Evolutionary conservation across 176 grass and related monocot genomes (phyloP).

Genomic region (Lolium perenne): DNA sequence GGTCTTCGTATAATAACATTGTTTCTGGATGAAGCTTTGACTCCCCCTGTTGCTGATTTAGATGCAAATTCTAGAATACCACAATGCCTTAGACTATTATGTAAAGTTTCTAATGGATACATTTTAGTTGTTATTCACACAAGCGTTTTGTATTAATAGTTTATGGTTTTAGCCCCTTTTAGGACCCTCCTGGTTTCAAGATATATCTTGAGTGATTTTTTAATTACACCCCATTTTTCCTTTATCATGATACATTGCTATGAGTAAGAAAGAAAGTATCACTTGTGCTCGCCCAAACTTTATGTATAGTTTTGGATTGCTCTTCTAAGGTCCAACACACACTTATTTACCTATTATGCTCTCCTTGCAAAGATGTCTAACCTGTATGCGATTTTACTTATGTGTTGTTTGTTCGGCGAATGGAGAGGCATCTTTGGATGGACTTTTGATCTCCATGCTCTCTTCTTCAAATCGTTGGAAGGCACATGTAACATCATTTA

Average conservation of each 20-base stretch:
- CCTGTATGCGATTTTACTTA: background rate
- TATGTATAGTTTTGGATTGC: background rate
- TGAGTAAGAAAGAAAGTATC: constrained; percentile 32
- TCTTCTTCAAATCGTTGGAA: too few species aligned
- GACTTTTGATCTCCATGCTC: too few species aligned
- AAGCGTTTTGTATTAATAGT: background rate
- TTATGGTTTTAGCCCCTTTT: background rate
- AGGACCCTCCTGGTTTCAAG: background rate
- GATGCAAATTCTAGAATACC: constrained; percentile 9
- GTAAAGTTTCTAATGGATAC: background rate
- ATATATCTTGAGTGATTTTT: background rate
- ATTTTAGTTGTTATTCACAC: constrained; percentile 15
- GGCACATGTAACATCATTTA: too few species aligned
- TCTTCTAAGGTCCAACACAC: constrained; percentile 1
- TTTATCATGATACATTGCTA: background rate
- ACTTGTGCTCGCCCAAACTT: background rate
- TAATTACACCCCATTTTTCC: background rate
- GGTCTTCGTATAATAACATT: background rate
- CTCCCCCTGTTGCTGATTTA: background rate
- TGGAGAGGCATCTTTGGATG: too few species aligned
- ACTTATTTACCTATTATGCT: background rate
- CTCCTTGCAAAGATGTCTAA: constrained; percentile 35
- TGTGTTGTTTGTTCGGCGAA: too few species aligned
- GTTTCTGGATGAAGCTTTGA: background rate
- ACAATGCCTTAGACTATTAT: background rate